Evolutionary conservation across 2,329 filamentous ascomycete species (phyloP).

Genomic region (Chlorencoelia australis): DNA sequence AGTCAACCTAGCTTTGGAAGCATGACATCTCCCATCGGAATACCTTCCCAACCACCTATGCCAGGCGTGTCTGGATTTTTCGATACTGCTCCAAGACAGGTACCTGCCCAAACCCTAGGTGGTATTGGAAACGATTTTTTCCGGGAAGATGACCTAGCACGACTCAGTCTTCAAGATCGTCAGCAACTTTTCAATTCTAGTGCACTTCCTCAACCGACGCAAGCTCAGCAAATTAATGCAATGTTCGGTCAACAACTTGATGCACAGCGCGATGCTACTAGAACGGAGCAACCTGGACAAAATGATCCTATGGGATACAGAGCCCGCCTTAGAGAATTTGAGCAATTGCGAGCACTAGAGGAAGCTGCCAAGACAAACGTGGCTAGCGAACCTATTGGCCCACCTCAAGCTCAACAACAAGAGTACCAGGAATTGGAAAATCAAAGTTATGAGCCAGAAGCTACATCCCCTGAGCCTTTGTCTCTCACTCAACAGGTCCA

Average conservation of each 20-base stretch:
- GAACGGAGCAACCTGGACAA: conserved; percentile 52
- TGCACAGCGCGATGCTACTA: conserved; percentile 41
- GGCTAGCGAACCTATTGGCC: conserved; percentile 21
- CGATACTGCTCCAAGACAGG: conserved; percentile 42
- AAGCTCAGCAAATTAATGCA: conserved; percentile 23
- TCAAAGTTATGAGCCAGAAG: conserved; percentile 9
- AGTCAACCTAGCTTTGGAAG: conserved; percentile 95
- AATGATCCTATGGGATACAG: conserved; percentile 51
- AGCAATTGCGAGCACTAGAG: conserved; percentile 57
- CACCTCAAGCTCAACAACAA: conserved; percentile 17
- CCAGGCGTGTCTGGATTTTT: conserved; percentile 54
- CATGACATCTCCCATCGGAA: conserved; percentile 73
- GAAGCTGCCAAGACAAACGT: conserved; percentile 29
- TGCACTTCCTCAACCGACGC: conserved; percentile 16
- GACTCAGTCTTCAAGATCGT: conserved; percentile 44
- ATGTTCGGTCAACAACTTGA: conserved; percentile 22
- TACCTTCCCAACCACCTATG: conserved; percentile 41
- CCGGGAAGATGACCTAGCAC: conserved; percentile 65
- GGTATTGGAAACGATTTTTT: conserved; percentile 42
- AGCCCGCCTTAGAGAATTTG: conserved; percentile 68
- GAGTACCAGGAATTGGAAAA: conserved; percentile 12
- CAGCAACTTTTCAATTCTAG: conserved; percentile 18
- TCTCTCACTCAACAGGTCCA: conserved; percentile 79
- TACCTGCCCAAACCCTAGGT: conserved; percentile 31
- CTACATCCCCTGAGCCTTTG: conserved; percentile 39